Base-by-base conservation (phyloP, 495 filamentous ascomycete genomes). In the Apodospora peruviana region DNA sequence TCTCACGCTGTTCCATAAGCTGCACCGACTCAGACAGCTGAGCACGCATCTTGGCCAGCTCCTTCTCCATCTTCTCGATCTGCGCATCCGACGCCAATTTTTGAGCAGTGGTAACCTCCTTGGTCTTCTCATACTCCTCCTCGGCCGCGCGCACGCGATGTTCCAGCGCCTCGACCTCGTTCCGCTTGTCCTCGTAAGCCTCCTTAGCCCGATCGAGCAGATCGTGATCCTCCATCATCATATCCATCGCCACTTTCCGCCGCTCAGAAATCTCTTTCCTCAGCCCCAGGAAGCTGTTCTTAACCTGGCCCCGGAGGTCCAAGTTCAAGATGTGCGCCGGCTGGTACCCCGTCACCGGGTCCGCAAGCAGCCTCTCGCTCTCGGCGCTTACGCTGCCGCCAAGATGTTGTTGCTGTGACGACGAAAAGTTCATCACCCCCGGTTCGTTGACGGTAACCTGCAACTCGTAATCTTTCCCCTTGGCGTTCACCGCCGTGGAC, bases 21-120 rank as follows among this genome's bases (percentile, higher is more conserved):
- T 96, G 88, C 47, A 96, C 87, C 36, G 82, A 87, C 63, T 96
- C 91, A n/a, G 77, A 83, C 43, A 96, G 74, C 20, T 84, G 83
- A 2, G 83, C 78, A 47, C 90, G 78, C 89, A 96, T 95, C 72
- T 88, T 90, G 36, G 87, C 86, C 22, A 98, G 72, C 66, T 98
- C 91, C 63, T 95, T 95, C 71, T 97, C 93, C 86, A 96, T 90
- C 74, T 90, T 89, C 70, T 98, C 93, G 58, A 96, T 95, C 65
- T 96, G 91, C 14, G 90, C 82, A 65, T 96, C 93, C 4, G 80
- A 85, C 10, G 82, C 83, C 56, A 91, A 77, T 65, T 93, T 91
- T 68, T 96, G 89, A 24, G 89, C 87, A 14, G 77, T 84, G 12
- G 86, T 90, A 35, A 81, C 79, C 72, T 98, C 94, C 64, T 91